Evolutionary conservation across 2,329 filamentous ascomycete genomes (phyloP).

Genomic region (Ceratocystis cubensis): DNA sequence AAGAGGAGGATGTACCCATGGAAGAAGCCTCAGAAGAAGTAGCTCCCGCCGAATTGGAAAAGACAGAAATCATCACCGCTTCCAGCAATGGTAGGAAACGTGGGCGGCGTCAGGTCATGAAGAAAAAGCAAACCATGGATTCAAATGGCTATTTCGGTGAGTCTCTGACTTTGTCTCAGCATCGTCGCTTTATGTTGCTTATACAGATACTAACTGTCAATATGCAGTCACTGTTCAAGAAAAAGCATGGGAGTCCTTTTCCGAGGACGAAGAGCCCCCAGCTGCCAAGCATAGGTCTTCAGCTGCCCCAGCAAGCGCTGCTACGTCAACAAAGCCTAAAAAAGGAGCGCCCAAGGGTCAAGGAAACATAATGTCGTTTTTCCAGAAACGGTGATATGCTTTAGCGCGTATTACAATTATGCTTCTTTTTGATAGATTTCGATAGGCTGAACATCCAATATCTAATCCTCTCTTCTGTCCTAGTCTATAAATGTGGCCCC

Average conservation of each 20-base stretch:
- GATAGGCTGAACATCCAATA: background rate
- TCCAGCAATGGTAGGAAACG: constrained; percentile 51
- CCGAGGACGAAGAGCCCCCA: constrained; percentile 61
- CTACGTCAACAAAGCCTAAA: constrained; percentile 39
- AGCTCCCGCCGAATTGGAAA: constrained; percentile 29
- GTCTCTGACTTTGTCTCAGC: constrained; percentile 25
- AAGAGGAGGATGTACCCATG: constrained; percentile 39
- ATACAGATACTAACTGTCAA: constrained; percentile 14
- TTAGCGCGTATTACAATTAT: background rate
- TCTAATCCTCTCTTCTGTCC: background rate
- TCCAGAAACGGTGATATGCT: constrained; percentile 56
- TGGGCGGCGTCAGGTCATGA: constrained; percentile 68
- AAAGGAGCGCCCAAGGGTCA: constrained; percentile 51
- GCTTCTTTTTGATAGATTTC: background rate
- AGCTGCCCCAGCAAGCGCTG: constrained; percentile 33
- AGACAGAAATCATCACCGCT: constrained; percentile 42
- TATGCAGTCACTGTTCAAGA: constrained; percentile 70
- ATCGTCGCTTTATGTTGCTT: background rate
- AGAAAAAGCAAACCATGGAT: constrained; percentile 76
- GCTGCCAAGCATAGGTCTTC: constrained; percentile 38
- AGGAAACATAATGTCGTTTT: constrained; percentile 87
- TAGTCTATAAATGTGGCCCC: constrained; percentile 29
- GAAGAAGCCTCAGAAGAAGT: constrained; percentile 33
- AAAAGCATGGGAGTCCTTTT: constrained; percentile 79
- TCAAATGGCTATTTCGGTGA: constrained; percentile 80